Base-by-base conservation (phyloP, 192 early-diverging fungal genomes). In the Geranomyces variabilis region DNA sequence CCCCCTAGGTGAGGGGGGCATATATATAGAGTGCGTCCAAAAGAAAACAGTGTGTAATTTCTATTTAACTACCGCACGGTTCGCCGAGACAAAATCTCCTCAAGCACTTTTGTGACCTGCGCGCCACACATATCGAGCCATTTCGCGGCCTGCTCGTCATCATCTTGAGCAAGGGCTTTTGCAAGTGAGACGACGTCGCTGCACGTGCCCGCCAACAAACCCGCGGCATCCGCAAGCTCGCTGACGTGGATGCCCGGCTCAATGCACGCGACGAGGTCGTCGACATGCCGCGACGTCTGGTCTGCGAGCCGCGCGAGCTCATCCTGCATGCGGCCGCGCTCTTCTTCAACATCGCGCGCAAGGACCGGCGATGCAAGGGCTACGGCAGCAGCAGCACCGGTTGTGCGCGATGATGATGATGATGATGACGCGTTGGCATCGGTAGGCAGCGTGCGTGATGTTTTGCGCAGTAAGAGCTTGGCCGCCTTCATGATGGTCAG, bases 91-190 rank as follows among this genome's bases (percentile, higher is more conserved):
- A 68, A 36, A 36, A 68, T 68, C 28, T 31, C 24, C 29, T 68
- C 66, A 19, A 68, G 31, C 6, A 68, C 66, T 30, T 6, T 68
- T 7, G 22, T 24, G 31, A 68, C 15, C 31, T 68, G 66, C 22
- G 29, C 26, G n/a, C 66, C 66, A 33, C 66, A 68, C 48, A 48
- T 68, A 7, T 49, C 47, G 19, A 68, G 55, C 66, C 66, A 68
- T 12, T 17, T 56, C 13, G 51, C 14, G 8, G 66, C 51, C 31
- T 34, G 19, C 34, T 68, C 48, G 24, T 68, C 66, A 7, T 68
- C 66, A 21, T n/a, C n/a, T n/a, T 26, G 6, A 19, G 9, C 46
- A 14, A 19, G 33, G 48, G 36, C 2, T 10, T 53, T 9, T 34
- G 29, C n/a, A 48, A 15, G 17, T 28, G 51, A n/a, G 47, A n/a